phyloP scores from a whole-genome alignment of 805 yeast genomes.

The Spathaspora passalidarum region DNA sequence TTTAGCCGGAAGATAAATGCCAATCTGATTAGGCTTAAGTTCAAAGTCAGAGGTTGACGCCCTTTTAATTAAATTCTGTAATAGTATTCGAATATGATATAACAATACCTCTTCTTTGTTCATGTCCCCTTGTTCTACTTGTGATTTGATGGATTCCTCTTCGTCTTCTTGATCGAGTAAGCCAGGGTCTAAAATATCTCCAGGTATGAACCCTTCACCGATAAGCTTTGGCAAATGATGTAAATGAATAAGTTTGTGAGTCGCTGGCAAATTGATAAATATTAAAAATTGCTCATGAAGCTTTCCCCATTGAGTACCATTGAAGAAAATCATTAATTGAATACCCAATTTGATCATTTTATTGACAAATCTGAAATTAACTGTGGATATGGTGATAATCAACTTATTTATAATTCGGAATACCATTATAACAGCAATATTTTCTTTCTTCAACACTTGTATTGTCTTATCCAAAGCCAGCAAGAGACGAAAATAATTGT shows the following conservation, averaged over 20 bases:
- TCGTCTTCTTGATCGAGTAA: background rate
- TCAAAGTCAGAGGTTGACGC: slow-evolving; percentile 10
- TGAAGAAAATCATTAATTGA: slow-evolving; percentile 28
- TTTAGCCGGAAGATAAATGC: background rate
- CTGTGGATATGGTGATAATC: slow-evolving; percentile 39
- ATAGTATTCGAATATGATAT: slow-evolving; percentile 20
- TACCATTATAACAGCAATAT: slow-evolving; percentile 16
- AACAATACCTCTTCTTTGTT: slow-evolving; percentile 9
- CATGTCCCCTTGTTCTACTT: slow-evolving; percentile 3
- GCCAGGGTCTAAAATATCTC: slow-evolving; percentile 2
- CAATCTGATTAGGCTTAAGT: slow-evolving; percentile 6
- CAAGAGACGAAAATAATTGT: slow-evolving; percentile 18
- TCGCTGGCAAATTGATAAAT: slow-evolving; percentile 42
- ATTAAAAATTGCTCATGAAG: slow-evolving; percentile 42
- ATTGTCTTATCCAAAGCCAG: slow-evolving; percentile 15
- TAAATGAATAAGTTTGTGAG: slow-evolving; percentile 34
- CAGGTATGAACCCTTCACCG: slow-evolving; percentile 15
- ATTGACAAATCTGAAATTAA: slow-evolving; percentile 36
- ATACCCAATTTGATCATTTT: slow-evolving; percentile 39
- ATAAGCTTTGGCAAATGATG: slow-evolving; percentile 19
- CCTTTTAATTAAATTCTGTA: slow-evolving; percentile 20
- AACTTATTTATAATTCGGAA: slow-evolving; percentile 47
- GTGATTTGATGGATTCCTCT: slow-evolving; percentile 4
- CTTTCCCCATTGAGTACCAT: slow-evolving; percentile 39
- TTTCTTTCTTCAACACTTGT: slow-evolving; percentile 20